phyloP scores from a whole-genome alignment of 2,329 filamentous ascomycete species.

The Cytospora piceicola region DNA sequence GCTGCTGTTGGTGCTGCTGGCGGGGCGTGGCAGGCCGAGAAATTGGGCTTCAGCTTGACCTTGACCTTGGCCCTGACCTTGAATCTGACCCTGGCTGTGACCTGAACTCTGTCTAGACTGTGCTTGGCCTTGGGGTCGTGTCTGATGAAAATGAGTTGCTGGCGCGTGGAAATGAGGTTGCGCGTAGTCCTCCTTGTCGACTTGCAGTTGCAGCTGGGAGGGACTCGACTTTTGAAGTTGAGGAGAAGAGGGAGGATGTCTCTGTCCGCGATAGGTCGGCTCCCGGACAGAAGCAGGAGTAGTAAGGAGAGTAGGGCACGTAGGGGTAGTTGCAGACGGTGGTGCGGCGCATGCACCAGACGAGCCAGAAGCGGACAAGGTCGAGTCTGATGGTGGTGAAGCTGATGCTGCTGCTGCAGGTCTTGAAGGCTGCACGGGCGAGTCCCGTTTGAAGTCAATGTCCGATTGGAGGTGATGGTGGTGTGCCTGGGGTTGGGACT shows the following conservation, averaged over 20 bases:
- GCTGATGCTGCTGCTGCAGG: slow-evolving; percentile 11
- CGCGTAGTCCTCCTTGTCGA: slow-evolving; percentile 7
- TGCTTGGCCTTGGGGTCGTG: slow-evolving; percentile 2
- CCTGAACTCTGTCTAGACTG: background rate
- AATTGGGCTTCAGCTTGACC: background rate
- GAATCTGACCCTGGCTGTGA: background rate
- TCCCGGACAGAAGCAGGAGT: slow-evolving; percentile 8
- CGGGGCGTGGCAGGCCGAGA: slow-evolving; percentile 9
- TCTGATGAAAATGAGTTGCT: background rate
- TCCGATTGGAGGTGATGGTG: slow-evolving; percentile 8
- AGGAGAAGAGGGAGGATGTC: slow-evolving; percentile 5
- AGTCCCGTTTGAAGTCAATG: slow-evolving; percentile 4
- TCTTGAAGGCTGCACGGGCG: slow-evolving; percentile 3
- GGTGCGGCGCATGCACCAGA: slow-evolving; percentile 15
- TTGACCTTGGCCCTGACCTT: background rate
- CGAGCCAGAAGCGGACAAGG: slow-evolving; percentile 13
- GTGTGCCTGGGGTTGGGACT: slow-evolving; percentile 4
- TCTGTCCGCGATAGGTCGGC: slow-evolving; percentile 3
- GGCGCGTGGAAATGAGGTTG: slow-evolving; percentile 3
- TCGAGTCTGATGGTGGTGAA: slow-evolving; percentile 11
- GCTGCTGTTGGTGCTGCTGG: slow-evolving; percentile 13
- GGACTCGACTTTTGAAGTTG: slow-evolving; percentile 4
- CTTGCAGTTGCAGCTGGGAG: background rate
- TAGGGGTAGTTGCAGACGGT: background rate
- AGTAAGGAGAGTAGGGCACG: background rate